Evolutionary conservation across 2,329 filamentous ascomycete genomes (phyloP).

Genomic region (Macrophomina phaseolina): DNA sequence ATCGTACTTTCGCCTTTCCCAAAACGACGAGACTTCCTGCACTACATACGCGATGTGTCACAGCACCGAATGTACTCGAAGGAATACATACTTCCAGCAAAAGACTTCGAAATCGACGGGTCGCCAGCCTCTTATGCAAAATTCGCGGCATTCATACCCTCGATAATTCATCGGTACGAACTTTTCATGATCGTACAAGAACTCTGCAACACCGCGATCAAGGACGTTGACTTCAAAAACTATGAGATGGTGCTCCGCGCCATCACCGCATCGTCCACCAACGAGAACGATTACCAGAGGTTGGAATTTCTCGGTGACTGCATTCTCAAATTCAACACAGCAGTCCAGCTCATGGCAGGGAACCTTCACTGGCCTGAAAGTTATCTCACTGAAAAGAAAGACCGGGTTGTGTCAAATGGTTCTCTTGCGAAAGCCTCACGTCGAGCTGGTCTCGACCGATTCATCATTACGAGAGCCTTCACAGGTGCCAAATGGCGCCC

Average conservation of each 20-base stretch:
- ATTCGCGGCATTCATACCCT: slow-evolving; percentile 70
- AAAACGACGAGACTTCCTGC: slow-evolving; percentile 65
- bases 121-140: slow-evolving; percentile 54
- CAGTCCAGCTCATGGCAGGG: slow-evolving; percentile 66
- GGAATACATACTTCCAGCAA: slow-evolving; percentile 55
- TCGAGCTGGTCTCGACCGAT: slow-evolving; percentile 70
- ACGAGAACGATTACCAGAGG: slow-evolving; percentile 76
- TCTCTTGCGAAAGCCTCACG: slow-evolving; percentile 71
- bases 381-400: slow-evolving; percentile 71
- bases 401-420: slow-evolving; percentile 74
- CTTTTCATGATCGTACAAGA: slow-evolving; percentile 66
- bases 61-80: slow-evolving; percentile 45
- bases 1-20: slow-evolving; percentile 48
- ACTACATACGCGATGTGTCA: slow-evolving; percentile 38
- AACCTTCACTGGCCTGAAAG: slow-evolving; percentile 76
- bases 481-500: slow-evolving; percentile 76
- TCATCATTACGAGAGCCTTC: slow-evolving; percentile 72
- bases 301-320: slow-evolving; percentile 88
- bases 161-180: slow-evolving; percentile 73
- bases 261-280: slow-evolving; percentile 69
- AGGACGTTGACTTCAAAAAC: slow-evolving; percentile 59
- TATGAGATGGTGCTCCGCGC: slow-evolving; percentile 68
- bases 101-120: slow-evolving; percentile 54
- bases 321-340: slow-evolving; percentile 76
- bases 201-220: slow-evolving; percentile 63